Conservation (phyloP, 2,329 filamentous ascomycete species). For the Emergomyces africanus region DNA sequence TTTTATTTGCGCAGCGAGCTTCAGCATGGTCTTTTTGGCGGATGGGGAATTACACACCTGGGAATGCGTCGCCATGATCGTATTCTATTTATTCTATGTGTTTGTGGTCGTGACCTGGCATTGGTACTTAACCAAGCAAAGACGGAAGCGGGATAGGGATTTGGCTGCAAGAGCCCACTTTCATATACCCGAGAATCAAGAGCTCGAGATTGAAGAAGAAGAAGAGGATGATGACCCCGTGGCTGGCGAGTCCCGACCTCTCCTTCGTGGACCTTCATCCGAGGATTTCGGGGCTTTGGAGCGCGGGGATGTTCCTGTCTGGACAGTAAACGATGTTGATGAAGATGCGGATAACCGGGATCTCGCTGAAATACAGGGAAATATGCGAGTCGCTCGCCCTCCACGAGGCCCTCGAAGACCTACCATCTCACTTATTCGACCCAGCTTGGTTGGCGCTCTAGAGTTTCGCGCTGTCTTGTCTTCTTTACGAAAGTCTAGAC, state of each 20-base stretch:
- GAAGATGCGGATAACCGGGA: conserved; percentile 45
- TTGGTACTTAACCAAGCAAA: conserved; percentile 60
- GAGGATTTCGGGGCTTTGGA: conserved; percentile 55
- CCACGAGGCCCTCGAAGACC: conserved; percentile 53
- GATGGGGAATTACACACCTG: conserved; percentile 75
- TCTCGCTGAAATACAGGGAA: conserved; percentile 73
- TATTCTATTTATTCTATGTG: conserved; percentile 84
- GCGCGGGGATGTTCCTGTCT: conserved; percentile 34
- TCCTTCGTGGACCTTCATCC: conserved; percentile 35
- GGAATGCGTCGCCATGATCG: conserved; percentile 87
- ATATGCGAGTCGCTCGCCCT: conserved; percentile 76
- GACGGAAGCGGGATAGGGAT: conserved; percentile 50
- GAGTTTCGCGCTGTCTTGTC: conserved; percentile 87
- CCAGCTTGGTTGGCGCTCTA: conserved; percentile 82
- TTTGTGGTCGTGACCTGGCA: conserved; percentile 82
- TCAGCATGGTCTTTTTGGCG: conserved; percentile 75
- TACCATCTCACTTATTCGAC: conserved; percentile 72
- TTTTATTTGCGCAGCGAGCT: conserved; percentile 75
- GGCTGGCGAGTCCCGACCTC: conserved; percentile 28
- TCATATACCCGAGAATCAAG: conserved; percentile 47
- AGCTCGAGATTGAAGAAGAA: conserved; percentile 42
- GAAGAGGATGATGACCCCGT: conserved; percentile 41
- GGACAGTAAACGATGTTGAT: conserved; percentile 43
- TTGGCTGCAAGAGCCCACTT: conserved; percentile 63
- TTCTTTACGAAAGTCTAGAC: conserved; percentile 72